Base-by-base conservation (phyloP, 2,329 filamentous ascomycete species). In the Microthyrium microscopicum region DNA sequence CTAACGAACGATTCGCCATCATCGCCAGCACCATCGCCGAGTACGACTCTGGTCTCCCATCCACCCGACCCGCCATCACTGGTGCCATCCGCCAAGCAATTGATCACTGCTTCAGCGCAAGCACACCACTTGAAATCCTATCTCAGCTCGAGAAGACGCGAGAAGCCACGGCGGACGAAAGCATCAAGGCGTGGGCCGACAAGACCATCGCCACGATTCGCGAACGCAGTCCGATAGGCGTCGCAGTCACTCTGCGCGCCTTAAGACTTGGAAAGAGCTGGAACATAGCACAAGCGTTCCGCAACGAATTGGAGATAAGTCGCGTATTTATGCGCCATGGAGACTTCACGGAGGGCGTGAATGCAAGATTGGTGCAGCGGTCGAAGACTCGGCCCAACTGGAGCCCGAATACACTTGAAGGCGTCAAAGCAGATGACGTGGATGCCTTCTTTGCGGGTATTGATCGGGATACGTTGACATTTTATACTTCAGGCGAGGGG, bases 291-390 rank as follows among this genome's bases (percentile, higher is more conserved):
- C 70, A 93, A 56, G 75, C 87, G 1, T 98, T 95, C 65, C 64
- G 75, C 50, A 73, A 73, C 41, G 89, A 98, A 61, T 70, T 89
- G 56, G 68, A 77, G 49, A 83, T 98, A 39, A 84, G 87, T 2
- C 62, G 68, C 38, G 70, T 73, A 41, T 95, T 98, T 62, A 95
- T 98, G 87, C 66, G 67, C 36, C 77, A 89, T 52, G 78, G 72
- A 4, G 89, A 98, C 56, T 98, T 98, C 49, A 74, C 74, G 27
- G 82, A 92, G 57, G 89, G 89, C 34, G 87, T 98, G n/a, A 72
- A 72, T 33, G 77, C 83, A 17, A 68, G 77, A 31, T 66, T 98
- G 26, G 68, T 89, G 45, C 66, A 72, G 48, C 83, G 83, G 57
- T 66, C 67, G 28, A 58, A 69, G 33, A 61, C 61, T 42, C 62